These are phyloP conservation scores for Zymoseptoria brevis DNA, from an alignment of 2,329 filamentous ascomycete species.

Conservation along the genomic window DNA sequence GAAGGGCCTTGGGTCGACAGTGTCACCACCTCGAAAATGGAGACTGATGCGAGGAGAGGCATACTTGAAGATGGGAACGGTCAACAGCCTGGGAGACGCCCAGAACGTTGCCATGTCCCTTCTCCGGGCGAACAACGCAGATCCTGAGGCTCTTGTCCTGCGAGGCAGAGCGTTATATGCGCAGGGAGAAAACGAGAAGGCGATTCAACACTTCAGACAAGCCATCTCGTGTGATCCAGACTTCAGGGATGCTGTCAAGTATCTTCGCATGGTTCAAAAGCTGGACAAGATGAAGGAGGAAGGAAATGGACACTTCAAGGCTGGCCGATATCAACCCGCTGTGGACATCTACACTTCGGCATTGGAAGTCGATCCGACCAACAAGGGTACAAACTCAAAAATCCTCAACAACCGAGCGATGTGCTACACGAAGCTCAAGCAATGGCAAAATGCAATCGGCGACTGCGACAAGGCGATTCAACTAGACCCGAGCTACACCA, in stretches of 20 bases:
- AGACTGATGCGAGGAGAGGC: constrained; percentile 86
- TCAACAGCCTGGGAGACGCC: constrained; percentile 81
- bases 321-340: constrained; percentile 68
- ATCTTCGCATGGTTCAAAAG: constrained; percentile 82
- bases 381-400: constrained; percentile 91
- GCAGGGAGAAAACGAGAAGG: constrained; percentile 92
- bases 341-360: constrained; percentile 79
- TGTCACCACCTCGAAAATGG: constrained; percentile 83
- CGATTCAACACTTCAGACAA: constrained; percentile 83
- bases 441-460: constrained; percentile 69
- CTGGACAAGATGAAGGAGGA: constrained; percentile 90
- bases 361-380: constrained; percentile 74
- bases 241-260: constrained; percentile 79
- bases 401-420: constrained; percentile 87
- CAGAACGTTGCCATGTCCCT: constrained; percentile 87
- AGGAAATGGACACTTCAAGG: constrained; percentile 85
- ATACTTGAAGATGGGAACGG: constrained; percentile 83
- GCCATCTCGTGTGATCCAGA: constrained; percentile 87
- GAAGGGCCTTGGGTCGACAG: constrained; percentile 65
- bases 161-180: constrained; percentile 80
- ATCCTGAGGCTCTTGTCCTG: constrained; percentile 87
- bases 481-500: constrained; percentile 76
- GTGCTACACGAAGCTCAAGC: constrained; percentile 74
- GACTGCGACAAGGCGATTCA: constrained; percentile 80
- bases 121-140: constrained; percentile 76